Base-by-base conservation (phyloP, 495 filamentous ascomycete species). In the Hypoxylon subgilvum region DNA sequence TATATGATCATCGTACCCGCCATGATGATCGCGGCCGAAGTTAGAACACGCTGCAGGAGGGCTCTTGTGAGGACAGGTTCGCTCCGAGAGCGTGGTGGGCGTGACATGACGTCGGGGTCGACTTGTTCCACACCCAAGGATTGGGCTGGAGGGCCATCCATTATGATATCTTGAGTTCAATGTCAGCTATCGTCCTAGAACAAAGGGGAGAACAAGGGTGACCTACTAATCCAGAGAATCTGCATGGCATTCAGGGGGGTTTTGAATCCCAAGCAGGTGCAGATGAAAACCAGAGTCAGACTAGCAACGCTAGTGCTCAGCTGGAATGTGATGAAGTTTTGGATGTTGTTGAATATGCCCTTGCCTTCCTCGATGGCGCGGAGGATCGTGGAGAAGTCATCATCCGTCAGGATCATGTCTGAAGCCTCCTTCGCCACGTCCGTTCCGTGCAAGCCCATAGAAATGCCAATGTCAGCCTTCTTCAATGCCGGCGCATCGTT, bases 371-470 rank as follows among this genome's bases (percentile, higher is more conserved):
- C 94, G 65, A 98, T 97, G 32, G 94, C 95, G 43, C 84, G 89
- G 4, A 98, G 79, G 58, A 98, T 98, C 3, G 94, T 98, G 13
- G 93, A 95, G 69, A 98, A 98, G 71, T 97, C 91, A 67, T 98
- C 94, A 67, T 97, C 92, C 0, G 93, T 97, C 47, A 98, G 74
- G 65, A 98, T 97, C 94, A 98, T 98, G 69, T 98, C 94, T n/a
- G 95, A 91, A 25, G 94, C 94, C 73, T 98, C 94, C 79, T 98
- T 98, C 55, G 94, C 94, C 28, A 98, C 94, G 66, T 98, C 94
- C 1, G 94, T 98, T 38, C 94, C 94, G 25, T 96, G 85, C 63
- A 86, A 82, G 54, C 94, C 94, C 94, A 98, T 98, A 9, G 92
- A 90, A 52, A 98, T 93, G 23, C 94, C 94, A 72, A 98, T 98